Conservation (phyloP, 768 basidiomycete species). For the Tulasnella sp. region DNA sequence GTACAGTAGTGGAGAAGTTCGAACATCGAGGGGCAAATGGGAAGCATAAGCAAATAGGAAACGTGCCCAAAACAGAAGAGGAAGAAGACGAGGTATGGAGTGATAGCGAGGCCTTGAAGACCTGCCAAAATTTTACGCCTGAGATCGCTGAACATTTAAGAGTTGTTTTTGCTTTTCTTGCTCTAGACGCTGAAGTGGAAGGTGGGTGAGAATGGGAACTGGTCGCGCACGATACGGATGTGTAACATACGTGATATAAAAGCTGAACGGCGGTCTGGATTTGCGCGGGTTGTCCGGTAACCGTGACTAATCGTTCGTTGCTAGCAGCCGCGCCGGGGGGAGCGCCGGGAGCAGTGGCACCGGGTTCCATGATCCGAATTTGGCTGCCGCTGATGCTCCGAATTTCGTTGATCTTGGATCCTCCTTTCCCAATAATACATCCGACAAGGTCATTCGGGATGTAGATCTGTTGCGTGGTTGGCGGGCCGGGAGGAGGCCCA, state of each 20-base stretch:
- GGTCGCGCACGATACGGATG: not conserved
- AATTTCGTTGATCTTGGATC: conserved; percentile 98
- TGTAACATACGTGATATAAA: conserved; percentile 47
- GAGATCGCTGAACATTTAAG: conserved; percentile 20
- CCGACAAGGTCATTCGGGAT: conserved; percentile 98
- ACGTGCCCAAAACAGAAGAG: not conserved
- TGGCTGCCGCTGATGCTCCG: conserved; percentile 92
- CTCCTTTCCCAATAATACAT: conserved; percentile 97
- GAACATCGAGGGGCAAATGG: not conserved
- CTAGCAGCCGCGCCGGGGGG: conserved; percentile 61
- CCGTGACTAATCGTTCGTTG: conserved; percentile 91
- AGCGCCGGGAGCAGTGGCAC: conserved; percentile 59
- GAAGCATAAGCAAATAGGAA: not conserved
- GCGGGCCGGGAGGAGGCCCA: conserved; percentile 62
- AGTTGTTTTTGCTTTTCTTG: conserved; percentile 89
- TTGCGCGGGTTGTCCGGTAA: conserved; percentile 92
- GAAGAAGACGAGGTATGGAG: not conserved
- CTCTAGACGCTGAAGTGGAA: conserved; percentile 67
- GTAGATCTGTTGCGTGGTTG: conserved; percentile 97
- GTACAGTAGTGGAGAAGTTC: not conserved
- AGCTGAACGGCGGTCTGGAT: conserved; percentile 96
- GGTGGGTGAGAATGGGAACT: not conserved
- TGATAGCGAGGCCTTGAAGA: not conserved
- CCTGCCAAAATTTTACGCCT: not conserved
- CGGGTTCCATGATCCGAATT: conserved; percentile 99